A percentile compares a stretch with the other conserved stretches of the same genome.
phyloP scores from a whole-genome alignment of 2,329 filamentous ascomycete genomes.

The Phialocephala subalpina region DNA sequence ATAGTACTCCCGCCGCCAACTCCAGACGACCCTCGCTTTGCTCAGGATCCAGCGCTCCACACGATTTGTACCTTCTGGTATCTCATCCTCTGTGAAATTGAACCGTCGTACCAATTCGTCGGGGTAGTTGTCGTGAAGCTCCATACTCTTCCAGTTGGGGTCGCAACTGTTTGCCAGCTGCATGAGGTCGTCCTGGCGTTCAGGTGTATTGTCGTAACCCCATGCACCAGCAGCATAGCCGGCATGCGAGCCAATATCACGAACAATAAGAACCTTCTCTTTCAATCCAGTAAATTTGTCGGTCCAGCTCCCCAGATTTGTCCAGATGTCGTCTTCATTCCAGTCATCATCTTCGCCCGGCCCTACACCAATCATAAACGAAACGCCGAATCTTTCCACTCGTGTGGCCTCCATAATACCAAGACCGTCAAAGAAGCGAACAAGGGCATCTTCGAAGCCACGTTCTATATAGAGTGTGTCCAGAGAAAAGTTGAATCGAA shows the following conservation, averaged over 20 bases:
- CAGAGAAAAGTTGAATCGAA: background rate
- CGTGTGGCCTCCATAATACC: background rate
- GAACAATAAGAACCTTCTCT: background rate
- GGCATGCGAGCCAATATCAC: background rate
- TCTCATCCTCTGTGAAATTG: background rate
- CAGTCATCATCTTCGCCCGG: too few species aligned
- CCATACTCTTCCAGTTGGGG: background rate
- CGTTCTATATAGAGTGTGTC: background rate
- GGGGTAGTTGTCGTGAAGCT: background rate
- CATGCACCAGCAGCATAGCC: background rate
- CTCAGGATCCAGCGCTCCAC: background rate
- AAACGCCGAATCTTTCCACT: background rate
- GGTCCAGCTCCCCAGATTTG: background rate
- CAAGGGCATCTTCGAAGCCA: background rate
- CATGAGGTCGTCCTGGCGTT: background rate
- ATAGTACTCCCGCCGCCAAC: background rate
- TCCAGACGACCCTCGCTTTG: background rate
- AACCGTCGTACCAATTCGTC: background rate
- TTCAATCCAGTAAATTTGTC: background rate
- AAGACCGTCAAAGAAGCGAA: background rate
- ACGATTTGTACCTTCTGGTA: background rate
- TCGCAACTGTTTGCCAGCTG: background rate
- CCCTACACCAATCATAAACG: background rate
- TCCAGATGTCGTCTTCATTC: background rate
- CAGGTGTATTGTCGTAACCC: background rate